Evolutionary conservation across 768 basidiomycete species (phyloP).

Genomic region (Mycena vulgaris): DNA sequence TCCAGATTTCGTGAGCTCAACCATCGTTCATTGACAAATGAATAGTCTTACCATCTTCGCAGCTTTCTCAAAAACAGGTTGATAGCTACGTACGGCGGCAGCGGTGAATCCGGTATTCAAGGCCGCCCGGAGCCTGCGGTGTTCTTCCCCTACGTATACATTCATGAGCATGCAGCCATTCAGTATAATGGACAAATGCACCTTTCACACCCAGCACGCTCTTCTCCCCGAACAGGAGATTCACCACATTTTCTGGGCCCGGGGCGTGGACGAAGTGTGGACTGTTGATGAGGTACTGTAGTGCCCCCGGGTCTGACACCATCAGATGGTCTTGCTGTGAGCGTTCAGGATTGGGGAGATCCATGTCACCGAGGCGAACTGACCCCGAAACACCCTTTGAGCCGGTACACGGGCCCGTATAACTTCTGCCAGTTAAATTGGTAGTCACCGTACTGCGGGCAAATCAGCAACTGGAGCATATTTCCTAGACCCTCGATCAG

Average conservation of each 20-base stretch:
- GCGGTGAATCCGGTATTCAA: conserved; percentile 4
- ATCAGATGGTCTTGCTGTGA: conserved; percentile 25
- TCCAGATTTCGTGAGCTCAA: neutral
- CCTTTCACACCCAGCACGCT: neutral
- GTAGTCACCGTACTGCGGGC: conserved; percentile 13
- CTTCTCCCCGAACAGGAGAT: conserved; percentile 8
- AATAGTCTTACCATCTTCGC: neutral
- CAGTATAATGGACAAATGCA: neutral
- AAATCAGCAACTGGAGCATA: conserved; percentile 16
- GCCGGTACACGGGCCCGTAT: conserved; percentile 18
- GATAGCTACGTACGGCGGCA: neutral
- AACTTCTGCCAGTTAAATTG: conserved; percentile 26
- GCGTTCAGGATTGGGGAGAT: neutral
- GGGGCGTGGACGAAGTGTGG: neutral
- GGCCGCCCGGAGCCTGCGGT: neutral
- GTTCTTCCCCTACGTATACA: neutral
- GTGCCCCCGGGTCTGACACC: conserved; percentile 7
- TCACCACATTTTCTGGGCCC: neutral
- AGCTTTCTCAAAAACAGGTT: neutral
- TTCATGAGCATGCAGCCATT: neutral
- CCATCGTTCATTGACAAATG: neutral
- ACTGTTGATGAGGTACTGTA: conserved; percentile 21
- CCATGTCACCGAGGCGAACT: neutral
- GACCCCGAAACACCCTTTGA: conserved; percentile 28
- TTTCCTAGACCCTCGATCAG: neutral